Percentiles rank a stretch among this genome's conserved stretches.
Conservation (phyloP, 2,329 filamentous ascomycete genomes). For the Fonsecaea nubica region DNA sequence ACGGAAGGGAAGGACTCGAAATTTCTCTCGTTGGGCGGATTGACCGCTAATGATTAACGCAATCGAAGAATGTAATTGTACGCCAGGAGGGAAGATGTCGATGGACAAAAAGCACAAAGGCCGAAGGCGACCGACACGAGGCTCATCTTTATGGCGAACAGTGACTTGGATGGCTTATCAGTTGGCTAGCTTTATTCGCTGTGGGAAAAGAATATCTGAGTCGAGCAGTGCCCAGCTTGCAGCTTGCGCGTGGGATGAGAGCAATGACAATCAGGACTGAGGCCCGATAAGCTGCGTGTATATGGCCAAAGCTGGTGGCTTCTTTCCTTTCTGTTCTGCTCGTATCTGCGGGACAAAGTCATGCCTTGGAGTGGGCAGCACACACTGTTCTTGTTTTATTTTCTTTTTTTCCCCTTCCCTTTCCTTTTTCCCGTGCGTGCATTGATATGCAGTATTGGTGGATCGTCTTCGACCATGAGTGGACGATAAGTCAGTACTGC, state of each 20-base stretch:
- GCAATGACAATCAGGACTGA: neutral
- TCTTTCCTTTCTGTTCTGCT: neutral
- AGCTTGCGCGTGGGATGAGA: neutral
- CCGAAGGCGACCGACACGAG: neutral
- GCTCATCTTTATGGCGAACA: neutral
- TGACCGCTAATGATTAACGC: neutral
- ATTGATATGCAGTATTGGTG: neutral
- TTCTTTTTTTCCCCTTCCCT: neutral
- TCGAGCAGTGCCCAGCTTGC: neutral
- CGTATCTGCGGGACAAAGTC: neutral
- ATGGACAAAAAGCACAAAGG: conserved; percentile 4
- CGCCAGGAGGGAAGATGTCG: conserved; percentile 6
- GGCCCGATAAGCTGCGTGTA: neutral
- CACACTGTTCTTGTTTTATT: neutral
- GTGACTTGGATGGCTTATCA: neutral
- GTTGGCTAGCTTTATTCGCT: neutral
- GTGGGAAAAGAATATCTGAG: neutral
- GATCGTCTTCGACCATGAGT: neutral
- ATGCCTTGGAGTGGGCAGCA: neutral
- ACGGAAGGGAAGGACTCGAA: neutral
- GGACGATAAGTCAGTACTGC: neutral
- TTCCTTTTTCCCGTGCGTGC: neutral
- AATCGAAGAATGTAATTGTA: conserved; percentile 12
- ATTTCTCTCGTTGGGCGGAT: neutral
- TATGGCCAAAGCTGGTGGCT: neutral